Conservation (phyloP, 805 yeast genomes). For the Ogataea saltuana region DNA sequence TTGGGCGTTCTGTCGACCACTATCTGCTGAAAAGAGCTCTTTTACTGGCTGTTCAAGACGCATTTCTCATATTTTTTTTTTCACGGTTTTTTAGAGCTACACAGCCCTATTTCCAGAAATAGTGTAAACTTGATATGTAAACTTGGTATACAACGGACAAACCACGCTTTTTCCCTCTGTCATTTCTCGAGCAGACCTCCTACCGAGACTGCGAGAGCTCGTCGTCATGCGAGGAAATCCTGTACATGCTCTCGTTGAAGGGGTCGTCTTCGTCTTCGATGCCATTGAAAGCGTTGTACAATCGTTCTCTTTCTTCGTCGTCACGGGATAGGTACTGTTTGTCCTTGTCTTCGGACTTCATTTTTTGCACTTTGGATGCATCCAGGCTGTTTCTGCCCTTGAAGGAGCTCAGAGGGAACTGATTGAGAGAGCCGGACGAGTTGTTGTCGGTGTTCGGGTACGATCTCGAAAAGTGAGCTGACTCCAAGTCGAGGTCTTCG, state of each 20-base stretch:
- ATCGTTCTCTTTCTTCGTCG: conserved; percentile 41
- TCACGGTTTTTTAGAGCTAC: neutral
- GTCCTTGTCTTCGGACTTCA: conserved; percentile 8
- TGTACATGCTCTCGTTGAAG: conserved; percentile 25
- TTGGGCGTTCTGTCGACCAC: no score
- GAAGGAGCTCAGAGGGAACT: conserved; percentile 16
- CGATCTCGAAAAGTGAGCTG: conserved; percentile 17
- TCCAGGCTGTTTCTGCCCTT: conserved; percentile 29
- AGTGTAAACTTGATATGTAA: no score
- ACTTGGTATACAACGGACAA: no score
- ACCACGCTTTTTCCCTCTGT: no score
- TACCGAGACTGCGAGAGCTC: conserved; percentile 2
- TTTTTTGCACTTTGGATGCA: conserved; percentile 20
- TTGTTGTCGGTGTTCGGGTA: conserved; percentile 14
- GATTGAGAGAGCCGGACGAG: conserved; percentile 15
- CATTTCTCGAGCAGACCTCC: neutral
- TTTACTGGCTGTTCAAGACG: no score
- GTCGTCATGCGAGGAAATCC: conserved; percentile 25
- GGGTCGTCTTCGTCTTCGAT: conserved; percentile 32
- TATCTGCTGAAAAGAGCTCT: no score
- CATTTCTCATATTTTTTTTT: no score
- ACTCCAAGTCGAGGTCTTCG: conserved; percentile 26
- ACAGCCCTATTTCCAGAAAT: neutral
- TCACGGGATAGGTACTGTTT: conserved; percentile 25
- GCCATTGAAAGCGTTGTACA: conserved; percentile 44